These are phyloP conservation scores for Spergularia azorica DNA, from an alignment of 179 eudicot species.

Conservation along the genomic window DNA sequence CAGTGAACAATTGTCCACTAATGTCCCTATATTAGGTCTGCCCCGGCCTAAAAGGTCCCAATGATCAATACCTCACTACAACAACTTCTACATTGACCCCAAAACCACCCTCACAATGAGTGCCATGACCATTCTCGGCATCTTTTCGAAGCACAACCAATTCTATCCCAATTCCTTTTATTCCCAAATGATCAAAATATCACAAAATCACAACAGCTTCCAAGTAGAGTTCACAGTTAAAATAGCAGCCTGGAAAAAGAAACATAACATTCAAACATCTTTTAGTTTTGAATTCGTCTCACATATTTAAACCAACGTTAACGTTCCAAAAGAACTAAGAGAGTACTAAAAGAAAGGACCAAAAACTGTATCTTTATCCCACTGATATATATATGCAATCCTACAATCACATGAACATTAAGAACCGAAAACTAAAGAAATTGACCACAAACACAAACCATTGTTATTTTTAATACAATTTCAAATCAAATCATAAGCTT, in stretches of 20 bases:
- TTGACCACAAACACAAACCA: neutral
- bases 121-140: slow-evolving; percentile 40
- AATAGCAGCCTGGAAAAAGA: slow-evolving; percentile 16
- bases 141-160: neutral
- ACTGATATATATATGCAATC: no score
- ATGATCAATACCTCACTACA: slow-evolving; percentile 17
- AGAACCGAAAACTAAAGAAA: no score
- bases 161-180: neutral
- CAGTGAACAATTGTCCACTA: no score
- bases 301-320: no score
- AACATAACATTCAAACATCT: no score
- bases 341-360: no score
- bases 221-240: neutral
- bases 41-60: neutral
- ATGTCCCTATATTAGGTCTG: no score
- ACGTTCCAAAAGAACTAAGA: no score
- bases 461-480: neutral
- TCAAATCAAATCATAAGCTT: neutral
- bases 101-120: slow-evolving; percentile 52
- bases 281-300: no score
- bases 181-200: slow-evolving; percentile 13
- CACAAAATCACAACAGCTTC: no score
- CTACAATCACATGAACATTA: no score
- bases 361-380: no score
- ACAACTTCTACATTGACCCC: slow-evolving; percentile 39